These are phyloP conservation scores for Paspalum notatum DNA, from an alignment of 176 grass and related monocot genomes.

Conservation along the genomic window DNA sequence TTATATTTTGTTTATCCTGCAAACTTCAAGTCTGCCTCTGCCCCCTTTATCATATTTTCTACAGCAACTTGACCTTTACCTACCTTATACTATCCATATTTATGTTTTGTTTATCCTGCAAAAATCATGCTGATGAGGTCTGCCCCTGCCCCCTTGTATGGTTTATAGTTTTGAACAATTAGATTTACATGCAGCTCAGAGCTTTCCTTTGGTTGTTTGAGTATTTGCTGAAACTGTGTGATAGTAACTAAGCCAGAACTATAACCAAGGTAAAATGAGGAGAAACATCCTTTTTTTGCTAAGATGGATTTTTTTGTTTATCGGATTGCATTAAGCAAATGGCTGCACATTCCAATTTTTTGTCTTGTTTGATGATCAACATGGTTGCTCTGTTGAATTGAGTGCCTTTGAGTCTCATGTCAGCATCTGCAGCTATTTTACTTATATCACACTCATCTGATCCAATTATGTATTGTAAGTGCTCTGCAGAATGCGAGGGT, in stretches of 20 bases:
- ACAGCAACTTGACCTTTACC: too few species aligned
- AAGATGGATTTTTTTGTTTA: too few species aligned
- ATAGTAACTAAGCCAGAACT: not conserved
- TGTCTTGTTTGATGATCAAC: not conserved
- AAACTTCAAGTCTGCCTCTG: too few species aligned
- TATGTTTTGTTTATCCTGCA: too few species aligned
- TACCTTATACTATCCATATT: too few species aligned
- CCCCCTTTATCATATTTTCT: too few species aligned
- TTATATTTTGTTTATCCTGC: too few species aligned
- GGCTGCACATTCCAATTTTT: too few species aligned
- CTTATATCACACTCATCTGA: not conserved
- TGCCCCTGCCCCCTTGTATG: too few species aligned
- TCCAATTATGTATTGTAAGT: conserved; percentile 2
- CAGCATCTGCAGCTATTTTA: conserved; percentile 1
- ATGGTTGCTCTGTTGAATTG: conserved; percentile 22
- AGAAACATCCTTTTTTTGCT: not conserved
- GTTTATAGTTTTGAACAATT: not conserved
- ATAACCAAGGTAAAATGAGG: not conserved
- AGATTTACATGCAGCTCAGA: not conserved
- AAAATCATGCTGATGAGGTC: too few species aligned
- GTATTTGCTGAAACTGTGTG: conserved; percentile 21
- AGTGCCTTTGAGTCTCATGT: not conserved
- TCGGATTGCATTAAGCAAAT: too few species aligned
- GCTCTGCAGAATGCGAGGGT: not conserved
- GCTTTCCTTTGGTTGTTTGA: not conserved